Conservation (phyloP, 2,329 filamentous ascomycete species). For the Fonsecaea pedrosoi region DNA sequence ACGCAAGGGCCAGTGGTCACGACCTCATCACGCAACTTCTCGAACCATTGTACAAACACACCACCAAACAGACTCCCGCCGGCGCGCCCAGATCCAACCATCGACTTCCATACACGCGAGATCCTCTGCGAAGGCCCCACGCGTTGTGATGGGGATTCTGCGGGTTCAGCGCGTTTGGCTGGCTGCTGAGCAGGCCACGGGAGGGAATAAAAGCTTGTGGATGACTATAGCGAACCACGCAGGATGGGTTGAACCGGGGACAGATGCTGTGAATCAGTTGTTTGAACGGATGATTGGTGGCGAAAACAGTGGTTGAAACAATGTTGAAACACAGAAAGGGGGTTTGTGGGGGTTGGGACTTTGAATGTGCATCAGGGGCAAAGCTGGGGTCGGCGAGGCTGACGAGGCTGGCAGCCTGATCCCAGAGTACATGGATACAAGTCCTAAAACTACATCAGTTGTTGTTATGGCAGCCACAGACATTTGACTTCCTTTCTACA, state of each 20-base stretch:
- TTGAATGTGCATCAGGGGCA: neutral
- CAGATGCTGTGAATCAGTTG: neutral
- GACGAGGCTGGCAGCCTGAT: neutral
- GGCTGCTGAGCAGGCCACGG: conserved; percentile 10
- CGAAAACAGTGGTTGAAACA: conserved; percentile 17
- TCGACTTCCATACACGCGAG: neutral
- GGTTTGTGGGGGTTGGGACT: neutral
- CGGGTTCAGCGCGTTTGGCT: conserved; percentile 10
- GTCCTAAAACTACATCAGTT: neutral
- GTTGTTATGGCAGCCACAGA: neutral
- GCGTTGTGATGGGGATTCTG: neutral
- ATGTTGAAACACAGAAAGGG: conserved; percentile 22
- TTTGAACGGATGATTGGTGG: conserved; percentile 13
- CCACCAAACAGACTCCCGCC: neutral
- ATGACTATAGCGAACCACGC: neutral
- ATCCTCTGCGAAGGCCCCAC: neutral
- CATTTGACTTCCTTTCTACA: neutral
- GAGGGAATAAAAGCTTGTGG: neutral
- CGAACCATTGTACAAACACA: conserved; percentile 2
- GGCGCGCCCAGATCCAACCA: conserved; percentile 2
- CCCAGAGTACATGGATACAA: too few relatives aligned
- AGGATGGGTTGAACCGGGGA: neutral
- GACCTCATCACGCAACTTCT: conserved; percentile 8
- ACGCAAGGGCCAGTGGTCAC: conserved; percentile 14
- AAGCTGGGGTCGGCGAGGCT: neutral